phyloP scores from a whole-genome alignment of 805 yeast genomes.

The Geotrichum ghanense region DNA sequence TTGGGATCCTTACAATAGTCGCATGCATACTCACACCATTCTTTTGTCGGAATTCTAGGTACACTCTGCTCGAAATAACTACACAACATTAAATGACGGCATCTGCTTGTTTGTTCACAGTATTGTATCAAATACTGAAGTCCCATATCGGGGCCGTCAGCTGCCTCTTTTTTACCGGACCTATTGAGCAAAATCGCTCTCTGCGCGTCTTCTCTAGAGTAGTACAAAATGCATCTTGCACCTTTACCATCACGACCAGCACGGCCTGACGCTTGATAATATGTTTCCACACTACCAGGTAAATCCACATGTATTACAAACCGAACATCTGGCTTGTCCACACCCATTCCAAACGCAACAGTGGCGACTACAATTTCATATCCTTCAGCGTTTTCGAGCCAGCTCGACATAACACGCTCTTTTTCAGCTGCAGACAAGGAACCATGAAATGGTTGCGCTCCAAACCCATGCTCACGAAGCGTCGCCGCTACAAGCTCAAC shows the following conservation, averaged over 20 bases:
- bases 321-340: conserved; percentile 89
- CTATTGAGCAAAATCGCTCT: not conserved
- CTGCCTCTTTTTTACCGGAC: not conserved
- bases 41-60: conserved; percentile 3
- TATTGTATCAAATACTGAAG: conserved; percentile 5
- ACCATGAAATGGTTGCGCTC: conserved; percentile 74
- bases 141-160: not conserved
- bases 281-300: conserved; percentile 86
- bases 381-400: conserved; percentile 52
- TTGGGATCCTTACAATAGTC: conserved; percentile 13
- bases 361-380: conserved; percentile 87
- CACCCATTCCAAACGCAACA: conserved; percentile 98
- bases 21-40: conserved; percentile 14
- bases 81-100: conserved; percentile 15
- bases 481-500: conserved; percentile 71
- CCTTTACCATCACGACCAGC: conserved; percentile 90
- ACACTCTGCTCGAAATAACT: conserved; percentile 13
- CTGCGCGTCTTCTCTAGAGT: conserved; percentile 19
- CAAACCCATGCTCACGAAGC: conserved; percentile 47
- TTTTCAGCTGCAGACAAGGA: conserved; percentile 79
- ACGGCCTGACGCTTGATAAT: conserved; percentile 96
- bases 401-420: conserved; percentile 50
- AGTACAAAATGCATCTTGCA: conserved; percentile 75
- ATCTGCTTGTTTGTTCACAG: conserved; percentile 8
- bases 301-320: conserved; percentile 78